Percentiles rank a stretch among this genome's conserved stretches.
These are phyloP conservation scores for Parsonsia alboflavescens DNA, from an alignment of 257 asterid genomes.

Conservation along the genomic window DNA sequence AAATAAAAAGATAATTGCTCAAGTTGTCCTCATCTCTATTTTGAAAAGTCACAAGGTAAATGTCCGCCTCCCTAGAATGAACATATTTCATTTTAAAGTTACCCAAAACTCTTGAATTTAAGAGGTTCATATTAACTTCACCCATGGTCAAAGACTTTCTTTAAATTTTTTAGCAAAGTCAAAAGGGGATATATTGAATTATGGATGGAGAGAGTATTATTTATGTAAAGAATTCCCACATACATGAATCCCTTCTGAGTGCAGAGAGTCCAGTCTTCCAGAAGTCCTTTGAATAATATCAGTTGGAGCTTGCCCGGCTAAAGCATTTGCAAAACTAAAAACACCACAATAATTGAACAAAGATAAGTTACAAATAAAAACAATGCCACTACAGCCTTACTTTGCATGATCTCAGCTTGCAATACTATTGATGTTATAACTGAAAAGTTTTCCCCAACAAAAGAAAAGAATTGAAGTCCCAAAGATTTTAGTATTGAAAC, in stretches of 20 bases:
- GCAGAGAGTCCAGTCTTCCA: constrained; percentile 90
- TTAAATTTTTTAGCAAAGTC: neutral
- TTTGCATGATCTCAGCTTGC: neutral
- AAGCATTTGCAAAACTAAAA: constrained; percentile 77
- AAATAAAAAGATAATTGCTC: constrained; percentile 2
- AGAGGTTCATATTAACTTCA: neutral
- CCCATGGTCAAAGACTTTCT: neutral
- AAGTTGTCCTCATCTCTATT: neutral
- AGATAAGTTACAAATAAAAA: neutral
- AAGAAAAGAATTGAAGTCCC: neutral
- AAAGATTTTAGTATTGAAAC: neutral
- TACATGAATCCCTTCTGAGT: constrained; percentile 99
- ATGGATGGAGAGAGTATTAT: neutral
- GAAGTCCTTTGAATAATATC: constrained; percentile 71
- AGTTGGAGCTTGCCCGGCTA: constrained; percentile 71
- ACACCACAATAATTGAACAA: neutral
- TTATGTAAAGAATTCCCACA: constrained; percentile 16
- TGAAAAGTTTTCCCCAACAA: neutral
- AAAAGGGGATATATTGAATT: neutral
- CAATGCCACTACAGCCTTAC: neutral
- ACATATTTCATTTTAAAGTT: too few relatives aligned
- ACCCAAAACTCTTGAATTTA: too few relatives aligned
- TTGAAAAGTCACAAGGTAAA: neutral
- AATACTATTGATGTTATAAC: neutral
- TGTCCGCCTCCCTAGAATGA: neutral